Base-by-base conservation (phyloP, 2,329 filamentous ascomycete species). In the Penicillium expansum region DNA sequence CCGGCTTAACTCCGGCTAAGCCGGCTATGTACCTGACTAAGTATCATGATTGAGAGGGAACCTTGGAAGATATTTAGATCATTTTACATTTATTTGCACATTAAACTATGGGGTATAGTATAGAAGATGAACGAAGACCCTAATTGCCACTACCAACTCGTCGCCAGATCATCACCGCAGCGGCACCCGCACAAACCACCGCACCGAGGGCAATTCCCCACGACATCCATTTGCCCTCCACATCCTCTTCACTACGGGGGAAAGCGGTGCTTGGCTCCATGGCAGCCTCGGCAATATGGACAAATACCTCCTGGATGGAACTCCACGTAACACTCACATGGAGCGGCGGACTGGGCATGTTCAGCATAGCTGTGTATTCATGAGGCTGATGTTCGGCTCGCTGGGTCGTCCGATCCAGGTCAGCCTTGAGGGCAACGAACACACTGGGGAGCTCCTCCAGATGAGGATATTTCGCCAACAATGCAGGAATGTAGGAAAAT, bases 321-420 rank as follows among this genome's bases (percentile, higher is more conserved):
- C 85, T 87, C 94, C 94, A 99, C 7, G 89, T 94, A 30, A 94
- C 92, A 69, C 91, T 96, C 52, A 97, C 94, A 76, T 99, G 95
- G 39, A 97, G 79, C 6, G 94, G 94, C 3, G 92, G 75, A 11
- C 76, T 87, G 54, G 89, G 87, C 90, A 97, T 96, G 71, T 90
- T 92, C 65, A 96, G 79, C 37, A 83, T 82, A 49, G 88, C 86
- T 0, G 92, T 95, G 75, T 97, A 97, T 62, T 92, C 88, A 71
- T 99, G 94, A 1, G 94, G 94, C 74, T 97, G 93, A 61, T 88
- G 79, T 73, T 96, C 91, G 58, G 90, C 89, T 57, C 94, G 85
- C 76, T 99, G 94, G n/a, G 92, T 97, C 4, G 93, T 95, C 74
- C 96, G 96, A 74, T 99, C 94, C 64, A 89, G 86, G 74, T 99